A percentile compares a stretch with the other conserved stretches of the same genome.
Conservation (phyloP, 768 basidiomycete genomes). For the Boletus subparvulus region DNA sequence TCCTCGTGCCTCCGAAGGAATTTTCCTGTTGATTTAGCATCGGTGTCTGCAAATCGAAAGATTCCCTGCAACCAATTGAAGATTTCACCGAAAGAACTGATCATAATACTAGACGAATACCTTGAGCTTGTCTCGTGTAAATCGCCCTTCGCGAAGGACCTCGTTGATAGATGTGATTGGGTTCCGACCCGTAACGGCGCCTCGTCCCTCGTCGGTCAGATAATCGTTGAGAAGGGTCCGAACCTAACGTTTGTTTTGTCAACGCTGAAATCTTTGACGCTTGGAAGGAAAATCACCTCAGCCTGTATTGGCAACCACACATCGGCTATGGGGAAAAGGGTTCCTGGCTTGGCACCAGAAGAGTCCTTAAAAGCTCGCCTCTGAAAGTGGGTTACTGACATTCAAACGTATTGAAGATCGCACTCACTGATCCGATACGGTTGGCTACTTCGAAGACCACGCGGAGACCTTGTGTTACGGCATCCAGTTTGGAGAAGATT, state of each 20-base stretch:
- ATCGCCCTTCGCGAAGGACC: constrained; percentile 80
- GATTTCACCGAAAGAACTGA: background rate
- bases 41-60: constrained; percentile 92
- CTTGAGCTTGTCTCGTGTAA: constrained; percentile 76
- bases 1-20: constrained; percentile 78
- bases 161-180: constrained; percentile 94
- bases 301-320: constrained; percentile 86
- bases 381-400: constrained; percentile 38
- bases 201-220: constrained; percentile 87
- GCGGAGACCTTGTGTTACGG: constrained; percentile 86
- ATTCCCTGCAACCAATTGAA: constrained; percentile 53
- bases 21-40: constrained; percentile 67
- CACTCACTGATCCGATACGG: constrained; percentile 85
- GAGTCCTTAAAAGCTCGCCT: constrained; percentile 90
- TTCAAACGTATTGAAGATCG: background rate
- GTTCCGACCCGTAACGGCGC: constrained; percentile 74
- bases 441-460: constrained; percentile 89
- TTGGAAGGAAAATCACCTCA: constrained; percentile 54
- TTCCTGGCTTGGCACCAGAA: constrained; percentile 71
- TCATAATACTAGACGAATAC: constrained; percentile 37
- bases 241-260: constrained; percentile 50
- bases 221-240: constrained; percentile 84
- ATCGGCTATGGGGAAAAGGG: constrained; percentile 81
- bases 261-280: background rate
- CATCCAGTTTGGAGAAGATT: constrained; percentile 91